Evolutionary conservation across 331 rosid species (phyloP).

Genomic region (Pyrus hybrid): DNA sequence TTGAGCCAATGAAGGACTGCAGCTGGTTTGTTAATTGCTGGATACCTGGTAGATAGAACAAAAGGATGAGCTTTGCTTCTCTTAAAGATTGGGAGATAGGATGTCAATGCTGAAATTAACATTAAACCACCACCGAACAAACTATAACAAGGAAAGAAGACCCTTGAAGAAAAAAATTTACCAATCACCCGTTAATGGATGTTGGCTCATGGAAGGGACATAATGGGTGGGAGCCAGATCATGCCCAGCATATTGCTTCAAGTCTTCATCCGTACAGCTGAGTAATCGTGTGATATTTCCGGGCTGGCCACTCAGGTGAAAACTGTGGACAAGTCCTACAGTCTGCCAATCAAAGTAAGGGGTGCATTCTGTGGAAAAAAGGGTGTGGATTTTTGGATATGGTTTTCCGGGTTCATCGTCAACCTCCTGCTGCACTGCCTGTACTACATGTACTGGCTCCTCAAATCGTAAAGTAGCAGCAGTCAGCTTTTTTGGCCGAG

Average conservation of each 20-base stretch:
- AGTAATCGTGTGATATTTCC: conserved; percentile 93
- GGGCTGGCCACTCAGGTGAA: conserved; percentile 78
- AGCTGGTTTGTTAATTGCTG: conserved; percentile 98
- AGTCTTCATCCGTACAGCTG: conserved; percentile 79
- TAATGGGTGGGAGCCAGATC: conserved; percentile 92
- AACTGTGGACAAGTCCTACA: conserved; percentile 91
- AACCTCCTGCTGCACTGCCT: conserved; percentile 19
- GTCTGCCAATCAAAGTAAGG: conserved; percentile 97
- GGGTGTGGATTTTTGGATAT: conserved; percentile 73
- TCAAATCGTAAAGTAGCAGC: conserved; percentile 57
- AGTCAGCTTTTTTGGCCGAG: conserved; percentile 56
- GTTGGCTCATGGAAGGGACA: conserved; percentile 92
- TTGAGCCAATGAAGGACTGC: conserved; percentile 99
- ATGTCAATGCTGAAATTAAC: background rate
- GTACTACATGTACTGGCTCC: conserved; percentile 29
- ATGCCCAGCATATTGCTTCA: conserved; percentile 62
- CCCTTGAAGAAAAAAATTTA: conserved; percentile 24
- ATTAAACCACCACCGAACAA: background rate
- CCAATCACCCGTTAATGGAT: conserved; percentile 98
- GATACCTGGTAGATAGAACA: conserved; percentile 62
- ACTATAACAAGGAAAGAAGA: background rate
- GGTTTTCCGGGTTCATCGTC: conserved; percentile 32
- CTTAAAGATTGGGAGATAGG: background rate
- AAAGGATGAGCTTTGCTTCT: background rate
- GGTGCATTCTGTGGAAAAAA: conserved; percentile 87